Evolutionary conservation across 768 basidiomycete genomes (phyloP), one percentile per base, ranked within the genome.

Genomic region (Epithele typhae): DNA sequence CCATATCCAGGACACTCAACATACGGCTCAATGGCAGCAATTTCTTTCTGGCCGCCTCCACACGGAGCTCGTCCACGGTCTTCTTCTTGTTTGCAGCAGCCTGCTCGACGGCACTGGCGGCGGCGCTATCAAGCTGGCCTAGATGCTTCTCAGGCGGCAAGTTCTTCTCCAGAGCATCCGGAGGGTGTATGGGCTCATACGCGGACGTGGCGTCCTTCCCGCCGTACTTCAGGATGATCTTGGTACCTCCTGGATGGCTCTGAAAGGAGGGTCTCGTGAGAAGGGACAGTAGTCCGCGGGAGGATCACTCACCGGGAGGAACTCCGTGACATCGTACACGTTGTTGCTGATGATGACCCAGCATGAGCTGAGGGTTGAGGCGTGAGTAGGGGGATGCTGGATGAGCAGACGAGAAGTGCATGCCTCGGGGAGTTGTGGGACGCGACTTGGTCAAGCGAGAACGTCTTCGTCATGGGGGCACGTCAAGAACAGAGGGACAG

Each of bases 281-380:
- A 9, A 36, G 22, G n/a, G 27, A 25, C 5, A 7, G 14, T 27
- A 24, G 11, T 23, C 32, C 12, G 18, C 9, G 24, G 9, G 24
- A 9, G n/a, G 24, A 27, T 27, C 27, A 59, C 72, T 27, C 49
- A 84, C 87, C 43, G 76, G 68, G 32, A 90, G 68, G 63, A 91
- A 88, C 32, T 84, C 82, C 5, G 88, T 88, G 43, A 90, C 85
- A 68, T 92, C 87, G 67, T 92, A 92, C n/a, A 91, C 89, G 44
- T 77, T 72, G 64, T 83, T 78, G 41, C 75, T 71, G 53, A 92
- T 85, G 59, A 92, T 81, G 54, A 92, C 81, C 90, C 90, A 92
- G 60, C 88, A 90, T 15, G 84, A 85, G 32, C 84, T 86, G 49
- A 24, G 39, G 54, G 25, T 18, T 35, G 21, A 12, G 25, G n/a